A percentile compares a stretch with the other conserved stretches of the same genome.
phyloP scores from a whole-genome alignment of 768 basidiomycete genomes.

The Rhizopogon vesiculosus region DNA sequence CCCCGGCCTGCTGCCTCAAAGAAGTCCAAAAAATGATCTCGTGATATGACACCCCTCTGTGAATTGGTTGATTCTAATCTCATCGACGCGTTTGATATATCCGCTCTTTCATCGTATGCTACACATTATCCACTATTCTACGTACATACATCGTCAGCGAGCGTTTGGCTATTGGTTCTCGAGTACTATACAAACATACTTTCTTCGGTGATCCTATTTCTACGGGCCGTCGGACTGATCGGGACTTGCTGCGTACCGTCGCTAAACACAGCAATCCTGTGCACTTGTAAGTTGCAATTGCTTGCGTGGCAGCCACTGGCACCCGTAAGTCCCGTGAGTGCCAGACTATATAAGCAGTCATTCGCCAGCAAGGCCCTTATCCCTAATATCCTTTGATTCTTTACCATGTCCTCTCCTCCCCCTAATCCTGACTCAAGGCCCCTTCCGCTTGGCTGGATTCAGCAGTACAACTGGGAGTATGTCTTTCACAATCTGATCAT shows the following conservation, averaged over 20 bases:
- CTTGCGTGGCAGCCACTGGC: too few relatives aligned
- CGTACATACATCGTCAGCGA: not conserved
- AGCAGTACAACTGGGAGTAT: slow-evolving; percentile 65
- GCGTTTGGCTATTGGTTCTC: not conserved
- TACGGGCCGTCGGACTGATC: not conserved
- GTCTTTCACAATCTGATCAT: slow-evolving; percentile 25
- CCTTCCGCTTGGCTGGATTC: slow-evolving; percentile 65
- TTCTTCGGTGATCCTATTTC: not conserved
- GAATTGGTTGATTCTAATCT: not conserved
- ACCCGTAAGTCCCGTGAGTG: slow-evolving; percentile 1
- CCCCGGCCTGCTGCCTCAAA: slow-evolving; percentile 5
- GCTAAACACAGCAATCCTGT: slow-evolving; percentile 23
- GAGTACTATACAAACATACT: not conserved
- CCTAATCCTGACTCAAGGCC: slow-evolving; percentile 51
- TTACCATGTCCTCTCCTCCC: slow-evolving; percentile 39
- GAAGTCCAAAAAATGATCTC: slow-evolving; percentile 18
- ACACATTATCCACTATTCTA: not conserved
- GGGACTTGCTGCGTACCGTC: slow-evolving; percentile 3
- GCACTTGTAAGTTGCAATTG: not conserved
- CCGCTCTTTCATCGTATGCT: not conserved
- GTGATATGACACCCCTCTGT: not conserved
- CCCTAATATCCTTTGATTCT: slow-evolving; percentile 6
- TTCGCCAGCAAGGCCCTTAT: not conserved
- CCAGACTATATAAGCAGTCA: slow-evolving; percentile 17
- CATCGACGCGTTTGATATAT: not conserved